Conservation (phyloP, 768 basidiomycete species). For the Naganishia randhawae region DNA sequence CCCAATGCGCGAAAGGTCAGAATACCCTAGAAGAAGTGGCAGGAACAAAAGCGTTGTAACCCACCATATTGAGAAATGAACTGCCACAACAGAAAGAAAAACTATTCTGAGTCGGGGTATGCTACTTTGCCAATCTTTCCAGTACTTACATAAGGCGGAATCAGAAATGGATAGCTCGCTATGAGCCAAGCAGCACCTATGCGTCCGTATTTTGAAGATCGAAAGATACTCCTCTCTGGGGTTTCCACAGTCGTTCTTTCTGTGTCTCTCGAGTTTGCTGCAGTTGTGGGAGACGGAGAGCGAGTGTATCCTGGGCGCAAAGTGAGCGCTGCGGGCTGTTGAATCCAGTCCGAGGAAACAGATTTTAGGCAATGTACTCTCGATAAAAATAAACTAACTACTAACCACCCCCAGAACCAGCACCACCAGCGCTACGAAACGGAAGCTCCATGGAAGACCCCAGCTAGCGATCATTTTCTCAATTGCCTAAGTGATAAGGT, state of each 20-base stretch:
- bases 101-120: neutral
- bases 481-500: neutral
- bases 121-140: neutral
- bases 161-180: constrained; percentile 33
- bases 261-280: neutral
- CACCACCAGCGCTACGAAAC: constrained; percentile 11
- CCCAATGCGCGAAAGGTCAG: neutral
- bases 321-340: constrained; percentile 20
- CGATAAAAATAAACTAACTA: no score
- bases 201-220: constrained; percentile 28
- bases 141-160: constrained; percentile 33
- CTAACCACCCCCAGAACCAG: constrained; percentile 20
- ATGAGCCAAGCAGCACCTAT: constrained; percentile 29
- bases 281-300: neutral
- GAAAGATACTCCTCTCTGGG: constrained; percentile 27
- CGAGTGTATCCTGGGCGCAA: constrained; percentile 23
- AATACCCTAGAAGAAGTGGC: neutral
- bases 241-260: constrained; percentile 1
- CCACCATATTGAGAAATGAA: constrained; percentile 25
- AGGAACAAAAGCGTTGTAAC: neutral
- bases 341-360: no score
- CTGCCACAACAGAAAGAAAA: neutral
- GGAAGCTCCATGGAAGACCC: constrained; percentile 27
- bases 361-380: neutral
- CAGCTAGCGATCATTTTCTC: constrained; percentile 25